Evolutionary conservation across 2,329 filamentous ascomycete genomes (phyloP).

Genomic region (Penicillium sp.): DNA sequence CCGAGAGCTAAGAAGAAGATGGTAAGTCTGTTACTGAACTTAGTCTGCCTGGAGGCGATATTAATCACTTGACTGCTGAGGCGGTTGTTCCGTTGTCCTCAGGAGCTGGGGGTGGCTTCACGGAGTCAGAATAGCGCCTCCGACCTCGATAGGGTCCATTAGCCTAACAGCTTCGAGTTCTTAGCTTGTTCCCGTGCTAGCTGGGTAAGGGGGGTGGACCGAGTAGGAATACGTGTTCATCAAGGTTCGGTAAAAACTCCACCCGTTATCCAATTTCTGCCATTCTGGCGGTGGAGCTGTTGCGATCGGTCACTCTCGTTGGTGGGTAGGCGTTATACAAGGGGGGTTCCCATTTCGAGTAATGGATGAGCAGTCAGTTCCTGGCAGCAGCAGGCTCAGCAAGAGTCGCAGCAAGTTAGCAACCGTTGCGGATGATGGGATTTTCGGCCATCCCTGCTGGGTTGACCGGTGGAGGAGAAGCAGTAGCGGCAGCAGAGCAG

Average conservation of each 20-base stretch:
- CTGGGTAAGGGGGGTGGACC: conserved; percentile 1
- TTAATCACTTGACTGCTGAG: not conserved
- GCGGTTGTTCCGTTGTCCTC: too few relatives aligned
- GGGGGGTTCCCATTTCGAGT: not conserved
- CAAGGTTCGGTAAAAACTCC: conserved; percentile 21
- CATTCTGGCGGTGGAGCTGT: conserved; percentile 12
- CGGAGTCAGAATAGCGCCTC: not conserved
- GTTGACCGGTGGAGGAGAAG: not conserved
- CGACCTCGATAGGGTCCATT: not conserved
- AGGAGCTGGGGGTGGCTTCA: not conserved
- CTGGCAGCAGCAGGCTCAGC: not conserved
- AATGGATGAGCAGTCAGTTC: not conserved
- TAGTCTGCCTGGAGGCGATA: not conserved
- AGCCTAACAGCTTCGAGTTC: not conserved
- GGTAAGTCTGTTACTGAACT: not conserved
- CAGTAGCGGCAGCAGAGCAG: not conserved
- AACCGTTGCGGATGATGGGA: not conserved
- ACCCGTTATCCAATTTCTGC: conserved; percentile 8
- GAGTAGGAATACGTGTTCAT: conserved; percentile 12
- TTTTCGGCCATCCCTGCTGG: not conserved
- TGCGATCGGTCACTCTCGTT: not conserved
- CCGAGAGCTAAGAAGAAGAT: not conserved
- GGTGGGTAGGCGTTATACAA: not conserved
- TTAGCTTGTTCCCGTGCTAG: not conserved
- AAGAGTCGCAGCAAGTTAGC: not conserved